Conservation (phyloP, 768 basidiomycete species). For the Asterophora lycoperdoides region DNA sequence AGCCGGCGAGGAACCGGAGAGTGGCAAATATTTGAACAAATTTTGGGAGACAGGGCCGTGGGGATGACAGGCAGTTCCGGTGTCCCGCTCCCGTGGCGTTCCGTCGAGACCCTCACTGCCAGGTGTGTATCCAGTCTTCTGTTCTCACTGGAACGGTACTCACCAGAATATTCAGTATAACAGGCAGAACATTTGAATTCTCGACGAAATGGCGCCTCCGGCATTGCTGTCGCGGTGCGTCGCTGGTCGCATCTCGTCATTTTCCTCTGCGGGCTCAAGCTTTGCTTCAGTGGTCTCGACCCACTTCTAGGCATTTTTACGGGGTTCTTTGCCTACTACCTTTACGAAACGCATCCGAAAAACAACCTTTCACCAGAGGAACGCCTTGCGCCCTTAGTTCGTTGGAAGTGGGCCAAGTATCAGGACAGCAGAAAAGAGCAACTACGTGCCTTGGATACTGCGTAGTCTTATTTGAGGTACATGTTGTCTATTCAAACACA, state of each 20-base stretch:
- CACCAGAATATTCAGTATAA: neutral
- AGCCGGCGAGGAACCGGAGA: no score
- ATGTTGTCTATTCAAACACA: no score
- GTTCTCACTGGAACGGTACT: neutral
- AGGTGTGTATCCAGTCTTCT: constrained; percentile 2
- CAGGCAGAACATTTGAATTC: neutral
- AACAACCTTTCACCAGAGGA: constrained; percentile 56
- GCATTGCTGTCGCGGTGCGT: constrained; percentile 52
- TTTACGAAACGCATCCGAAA: constrained; percentile 78
- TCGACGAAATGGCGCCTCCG: constrained; percentile 35
- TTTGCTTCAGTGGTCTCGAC: constrained; percentile 52
- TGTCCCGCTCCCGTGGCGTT: constrained; percentile 11
- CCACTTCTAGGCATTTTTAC: constrained; percentile 74
- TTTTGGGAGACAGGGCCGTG: constrained; percentile 3
- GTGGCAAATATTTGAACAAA: constrained; percentile 4
- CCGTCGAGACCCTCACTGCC: constrained; percentile 1
- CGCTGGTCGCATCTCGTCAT: constrained; percentile 9
- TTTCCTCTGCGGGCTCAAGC: constrained; percentile 2
- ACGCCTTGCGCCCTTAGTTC: constrained; percentile 47
- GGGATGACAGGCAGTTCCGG: constrained; percentile 6
- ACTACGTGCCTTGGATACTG: constrained; percentile 42
- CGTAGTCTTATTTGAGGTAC: neutral
- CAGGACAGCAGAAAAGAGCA: constrained; percentile 26
- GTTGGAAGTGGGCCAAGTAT: constrained; percentile 64
- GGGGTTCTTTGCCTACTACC: constrained; percentile 72